phyloP scores from a whole-genome alignment of 1,139 yeast species.

The Diutina rugosa region DNA sequence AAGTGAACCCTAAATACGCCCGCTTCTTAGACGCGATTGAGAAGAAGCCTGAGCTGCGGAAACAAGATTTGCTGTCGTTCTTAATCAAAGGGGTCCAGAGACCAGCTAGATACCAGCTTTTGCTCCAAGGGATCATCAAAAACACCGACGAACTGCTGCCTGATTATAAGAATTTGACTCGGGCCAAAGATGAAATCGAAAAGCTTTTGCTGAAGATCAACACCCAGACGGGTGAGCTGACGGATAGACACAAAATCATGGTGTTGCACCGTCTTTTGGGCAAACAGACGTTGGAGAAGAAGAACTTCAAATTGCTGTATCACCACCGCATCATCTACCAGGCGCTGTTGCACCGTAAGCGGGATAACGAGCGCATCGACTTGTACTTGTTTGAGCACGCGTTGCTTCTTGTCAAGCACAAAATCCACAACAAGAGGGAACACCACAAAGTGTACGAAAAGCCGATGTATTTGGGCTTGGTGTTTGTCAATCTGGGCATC shows the following conservation, averaged over 20 bases:
- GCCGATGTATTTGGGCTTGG: slow-evolving; percentile 81
- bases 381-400: slow-evolving; percentile 85
- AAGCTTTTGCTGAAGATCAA: slow-evolving; percentile 73
- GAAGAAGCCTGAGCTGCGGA: slow-evolving; percentile 76
- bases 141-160: slow-evolving; percentile 64
- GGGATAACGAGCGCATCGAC: slow-evolving; percentile 71
- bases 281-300: slow-evolving; percentile 63
- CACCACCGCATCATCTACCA: slow-evolving; percentile 75
- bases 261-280: slow-evolving; percentile 70
- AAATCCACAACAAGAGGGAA: slow-evolving; percentile 80
- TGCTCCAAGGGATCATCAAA: slow-evolving; percentile 73
- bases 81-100: slow-evolving; percentile 92
- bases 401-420: slow-evolving; percentile 71
- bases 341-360: slow-evolving; percentile 52
- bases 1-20: slow-evolving; percentile 80
- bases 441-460: slow-evolving; percentile 84
- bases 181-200: slow-evolving; percentile 66
- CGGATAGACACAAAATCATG: slow-evolving; percentile 83
- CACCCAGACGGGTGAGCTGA: slow-evolving; percentile 85
- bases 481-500: slow-evolving; percentile 65
- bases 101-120: slow-evolving; percentile 85
- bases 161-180: slow-evolving; percentile 58
- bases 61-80: slow-evolving; percentile 86
- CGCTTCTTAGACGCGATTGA: slow-evolving; percentile 88
- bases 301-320: slow-evolving; percentile 60